Evolutionary conservation across 2,329 filamentous ascomycete genomes (phyloP).

Genomic region (Sclerotinia spermophila): DNA sequence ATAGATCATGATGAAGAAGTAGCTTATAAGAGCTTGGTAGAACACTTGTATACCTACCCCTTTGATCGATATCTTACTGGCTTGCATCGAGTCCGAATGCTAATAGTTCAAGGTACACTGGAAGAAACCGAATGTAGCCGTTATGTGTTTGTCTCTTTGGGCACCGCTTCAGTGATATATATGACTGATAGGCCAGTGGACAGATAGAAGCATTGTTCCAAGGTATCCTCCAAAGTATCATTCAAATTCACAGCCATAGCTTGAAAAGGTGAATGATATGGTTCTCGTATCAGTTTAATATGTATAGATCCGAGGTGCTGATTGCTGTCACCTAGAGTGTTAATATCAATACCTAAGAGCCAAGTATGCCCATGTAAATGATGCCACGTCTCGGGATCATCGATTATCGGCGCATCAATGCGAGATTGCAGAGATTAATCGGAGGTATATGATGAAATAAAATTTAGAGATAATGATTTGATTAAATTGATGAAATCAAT

Average conservation of each 20-base stretch:
- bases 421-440: neutral
- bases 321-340: neutral
- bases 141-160: neutral
- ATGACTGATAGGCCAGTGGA: neutral
- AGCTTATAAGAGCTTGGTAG: neutral
- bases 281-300: neutral
- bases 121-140: neutral
- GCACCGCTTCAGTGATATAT: neutral
- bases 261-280: neutral
- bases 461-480: neutral
- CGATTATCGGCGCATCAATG: neutral
- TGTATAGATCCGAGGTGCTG: neutral
- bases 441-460: neutral
- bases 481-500: neutral
- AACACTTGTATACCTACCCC: neutral
- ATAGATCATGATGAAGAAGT: neutral
- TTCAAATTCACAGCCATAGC: neutral
- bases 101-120: neutral
- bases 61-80: neutral
- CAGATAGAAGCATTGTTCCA: neutral
- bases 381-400: neutral
- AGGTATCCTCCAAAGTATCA: neutral
- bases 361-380: neutral
- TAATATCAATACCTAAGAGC: neutral
- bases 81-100: neutral